These are phyloP conservation scores for Serendipita sp. DNA, from an alignment of 768 basidiomycete species.

Conservation along the genomic window DNA sequence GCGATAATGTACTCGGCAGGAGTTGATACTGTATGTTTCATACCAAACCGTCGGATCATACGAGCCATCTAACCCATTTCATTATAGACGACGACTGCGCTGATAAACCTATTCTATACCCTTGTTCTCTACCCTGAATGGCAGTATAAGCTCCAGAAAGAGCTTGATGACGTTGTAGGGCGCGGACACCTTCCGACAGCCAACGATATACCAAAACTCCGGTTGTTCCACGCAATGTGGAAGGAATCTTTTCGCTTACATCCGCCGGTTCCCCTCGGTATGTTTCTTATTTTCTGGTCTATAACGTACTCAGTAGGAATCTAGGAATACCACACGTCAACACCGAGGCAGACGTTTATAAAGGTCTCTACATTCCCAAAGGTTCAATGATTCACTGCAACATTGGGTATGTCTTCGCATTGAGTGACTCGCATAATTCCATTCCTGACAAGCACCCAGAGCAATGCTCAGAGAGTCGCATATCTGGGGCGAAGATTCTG, in stretches of 20 bases:
- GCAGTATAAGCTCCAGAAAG: constrained; percentile 10
- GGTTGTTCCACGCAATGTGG: neutral
- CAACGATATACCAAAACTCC: neutral
- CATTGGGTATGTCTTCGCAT: constrained; percentile 12
- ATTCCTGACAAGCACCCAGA: neutral
- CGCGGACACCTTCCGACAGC: neutral
- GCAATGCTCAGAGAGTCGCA: neutral
- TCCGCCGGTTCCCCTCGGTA: neutral
- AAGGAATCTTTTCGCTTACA: neutral
- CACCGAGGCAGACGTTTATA: neutral
- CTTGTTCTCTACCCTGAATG: constrained; percentile 14
- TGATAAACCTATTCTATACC: constrained; percentile 12
- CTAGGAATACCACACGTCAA: constrained; percentile 6
- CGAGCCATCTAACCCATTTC: no score
- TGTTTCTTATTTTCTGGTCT: neutral
- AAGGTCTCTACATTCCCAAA: constrained; percentile 10
- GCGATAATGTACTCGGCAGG: neutral
- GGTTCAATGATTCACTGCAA: constrained; percentile 16
- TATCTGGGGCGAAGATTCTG: neutral
- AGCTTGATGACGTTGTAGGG: neutral
- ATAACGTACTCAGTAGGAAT: neutral
- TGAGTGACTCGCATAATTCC: neutral
- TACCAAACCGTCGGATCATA: no score
- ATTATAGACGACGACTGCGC: neutral
- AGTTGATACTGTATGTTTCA: neutral